Evolutionary conservation across 352 stramenopile genomes (phyloP).

Genomic region (Globisporangium iwayamae): DNA sequence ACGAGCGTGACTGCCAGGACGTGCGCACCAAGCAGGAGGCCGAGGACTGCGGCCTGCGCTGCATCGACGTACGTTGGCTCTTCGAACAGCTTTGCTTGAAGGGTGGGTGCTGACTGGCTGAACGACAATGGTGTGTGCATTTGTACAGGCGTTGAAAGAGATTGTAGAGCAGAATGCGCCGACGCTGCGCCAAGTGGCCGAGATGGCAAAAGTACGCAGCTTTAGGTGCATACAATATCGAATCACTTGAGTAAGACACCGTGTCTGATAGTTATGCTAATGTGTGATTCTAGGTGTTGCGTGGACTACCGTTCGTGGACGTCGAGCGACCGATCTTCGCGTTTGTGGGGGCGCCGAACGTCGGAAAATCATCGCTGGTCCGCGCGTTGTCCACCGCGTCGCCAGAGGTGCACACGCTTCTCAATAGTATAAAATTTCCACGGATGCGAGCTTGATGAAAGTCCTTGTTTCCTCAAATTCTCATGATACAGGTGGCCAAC

Average conservation of each 20-base stretch:
- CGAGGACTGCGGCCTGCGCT: slow-evolving; percentile 65
- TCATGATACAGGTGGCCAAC: slow-evolving; percentile 59
- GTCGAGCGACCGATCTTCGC: slow-evolving; percentile 81
- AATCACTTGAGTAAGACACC: not conserved
- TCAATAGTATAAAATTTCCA: not conserved
- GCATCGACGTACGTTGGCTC: slow-evolving; percentile 48
- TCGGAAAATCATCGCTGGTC: slow-evolving; percentile 85
- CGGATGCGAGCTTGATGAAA: not conserved
- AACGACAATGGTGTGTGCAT: not conserved
- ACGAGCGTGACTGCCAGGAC: slow-evolving; percentile 62
- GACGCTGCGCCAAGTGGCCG: slow-evolving; percentile 41
- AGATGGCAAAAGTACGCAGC: slow-evolving; percentile 53
- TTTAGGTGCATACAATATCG: not conserved
- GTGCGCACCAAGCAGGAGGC: slow-evolving; percentile 81
- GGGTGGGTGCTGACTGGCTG: not conserved
- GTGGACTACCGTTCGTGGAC: slow-evolving; percentile 72
- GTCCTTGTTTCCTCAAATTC: not conserved
- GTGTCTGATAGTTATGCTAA: not conserved
- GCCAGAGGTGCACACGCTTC: slow-evolving; percentile 43
- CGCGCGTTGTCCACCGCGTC: slow-evolving; percentile 76
- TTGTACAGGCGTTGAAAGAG: slow-evolving; percentile 36
- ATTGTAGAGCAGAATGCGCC: slow-evolving; percentile 39
- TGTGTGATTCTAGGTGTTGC: slow-evolving; percentile 40
- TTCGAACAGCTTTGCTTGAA: not conserved
- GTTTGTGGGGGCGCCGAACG: slow-evolving; percentile 81